Conservation (phyloP, 1,139 yeast species). For the Chernovozyma sophiae-reginae region DNA sequence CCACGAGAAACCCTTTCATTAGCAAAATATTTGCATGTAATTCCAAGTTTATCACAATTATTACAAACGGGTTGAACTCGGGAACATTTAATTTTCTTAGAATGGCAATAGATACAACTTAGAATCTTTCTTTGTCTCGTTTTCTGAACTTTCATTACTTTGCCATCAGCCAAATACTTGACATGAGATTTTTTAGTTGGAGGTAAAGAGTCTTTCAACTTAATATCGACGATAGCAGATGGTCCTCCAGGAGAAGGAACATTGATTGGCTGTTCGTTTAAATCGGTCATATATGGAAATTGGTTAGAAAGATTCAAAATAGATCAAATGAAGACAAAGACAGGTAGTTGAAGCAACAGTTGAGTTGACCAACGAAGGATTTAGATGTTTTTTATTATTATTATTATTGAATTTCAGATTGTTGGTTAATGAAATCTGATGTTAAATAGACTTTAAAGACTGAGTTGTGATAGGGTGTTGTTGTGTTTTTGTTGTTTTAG, state of each 20-base stretch:
- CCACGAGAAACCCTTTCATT: constrained; percentile 54
- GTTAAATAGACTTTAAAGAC: too few species aligned
- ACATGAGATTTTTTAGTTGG: constrained; percentile 10
- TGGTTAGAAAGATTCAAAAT: too few species aligned
- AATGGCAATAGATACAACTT: constrained; percentile 59
- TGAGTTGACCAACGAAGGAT: too few species aligned
- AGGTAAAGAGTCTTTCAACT: not conserved
- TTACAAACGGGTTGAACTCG: constrained; percentile 46
- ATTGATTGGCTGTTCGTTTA: not conserved
- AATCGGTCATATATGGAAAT: not conserved
- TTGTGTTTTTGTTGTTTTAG: too few species aligned
- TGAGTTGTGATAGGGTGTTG: too few species aligned
- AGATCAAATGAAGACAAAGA: too few species aligned
- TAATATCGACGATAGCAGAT: not conserved
- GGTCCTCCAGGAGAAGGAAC: not conserved
- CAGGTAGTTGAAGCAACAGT: too few species aligned
- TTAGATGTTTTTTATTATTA: too few species aligned
- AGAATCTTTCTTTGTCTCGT: constrained; percentile 55
- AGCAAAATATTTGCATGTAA: constrained; percentile 51
- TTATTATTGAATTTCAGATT: too few species aligned
- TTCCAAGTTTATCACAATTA: constrained; percentile 43
- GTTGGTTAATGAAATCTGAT: too few species aligned
- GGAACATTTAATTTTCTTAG: constrained; percentile 57
- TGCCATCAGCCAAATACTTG: constrained; percentile 37
- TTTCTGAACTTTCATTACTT: constrained; percentile 53